Conservation (phyloP, 2,329 filamentous ascomycete species). For the Aureobasidium sp. region DNA sequence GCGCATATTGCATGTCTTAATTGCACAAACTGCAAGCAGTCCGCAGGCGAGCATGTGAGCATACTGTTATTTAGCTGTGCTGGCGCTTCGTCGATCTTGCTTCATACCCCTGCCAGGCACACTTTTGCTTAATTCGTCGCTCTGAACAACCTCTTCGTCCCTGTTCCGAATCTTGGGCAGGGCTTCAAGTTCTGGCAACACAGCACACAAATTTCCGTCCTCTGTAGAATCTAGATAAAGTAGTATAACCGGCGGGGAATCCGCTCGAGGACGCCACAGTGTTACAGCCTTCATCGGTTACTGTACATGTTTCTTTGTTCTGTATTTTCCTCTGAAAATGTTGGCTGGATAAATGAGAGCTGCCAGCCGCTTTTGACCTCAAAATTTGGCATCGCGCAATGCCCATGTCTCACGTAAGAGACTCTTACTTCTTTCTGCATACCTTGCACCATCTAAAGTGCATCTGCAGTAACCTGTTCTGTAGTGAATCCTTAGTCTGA, state of each 20-base stretch:
- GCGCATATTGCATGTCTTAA: no score
- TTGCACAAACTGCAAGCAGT: no score
- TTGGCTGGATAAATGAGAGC: neutral
- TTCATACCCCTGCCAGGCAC: slow-evolving; percentile 12
- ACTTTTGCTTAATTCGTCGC: neutral
- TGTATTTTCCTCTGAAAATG: neutral
- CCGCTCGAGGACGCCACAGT: neutral
- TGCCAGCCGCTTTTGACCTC: no score
- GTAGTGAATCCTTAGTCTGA: no score
- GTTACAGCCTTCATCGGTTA: neutral
- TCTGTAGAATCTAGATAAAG: neutral
- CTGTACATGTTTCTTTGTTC: slow-evolving; percentile 6
- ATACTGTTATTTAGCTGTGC: neutral
- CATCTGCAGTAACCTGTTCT: no score
- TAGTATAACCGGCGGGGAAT: neutral
- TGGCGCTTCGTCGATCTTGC: slow-evolving; percentile 11
- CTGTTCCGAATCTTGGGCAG: neutral
- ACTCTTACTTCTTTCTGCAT: no score
- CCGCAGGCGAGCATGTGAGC: no score
- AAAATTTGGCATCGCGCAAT: no score
- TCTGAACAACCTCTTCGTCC: neutral
- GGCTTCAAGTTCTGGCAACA: neutral
- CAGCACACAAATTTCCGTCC: neutral
- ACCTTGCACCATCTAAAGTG: no score
- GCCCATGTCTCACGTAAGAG: neutral